phyloP scores from a whole-genome alignment of 176 grass and related monocot species.

The Phoenix dactylifera region DNA sequence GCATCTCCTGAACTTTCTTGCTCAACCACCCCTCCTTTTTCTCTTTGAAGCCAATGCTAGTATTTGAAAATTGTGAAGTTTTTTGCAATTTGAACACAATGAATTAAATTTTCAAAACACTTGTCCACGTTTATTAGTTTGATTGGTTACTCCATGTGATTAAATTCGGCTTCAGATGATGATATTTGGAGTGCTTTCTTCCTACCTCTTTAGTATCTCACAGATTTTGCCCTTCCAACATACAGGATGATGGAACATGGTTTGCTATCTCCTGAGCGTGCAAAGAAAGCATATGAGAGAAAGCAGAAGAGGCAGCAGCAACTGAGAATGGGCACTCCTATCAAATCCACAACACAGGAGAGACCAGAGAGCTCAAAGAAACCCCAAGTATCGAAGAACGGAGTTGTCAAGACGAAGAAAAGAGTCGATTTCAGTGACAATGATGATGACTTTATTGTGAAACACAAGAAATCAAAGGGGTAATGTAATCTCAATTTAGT shows the following conservation, averaged over 20 bases:
- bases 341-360: conserved; percentile 38
- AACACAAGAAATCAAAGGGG: conserved; percentile 44
- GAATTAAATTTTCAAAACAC: no score
- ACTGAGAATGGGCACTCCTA: conserved; percentile 34
- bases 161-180: no score
- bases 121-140: no score
- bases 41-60: no score
- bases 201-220: no score
- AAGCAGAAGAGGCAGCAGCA: conserved; percentile 67
- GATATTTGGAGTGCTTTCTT: no score
- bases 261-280: conserved; percentile 63
- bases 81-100: no score
- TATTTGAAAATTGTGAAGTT: no score
- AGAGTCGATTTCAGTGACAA: conserved; percentile 49
- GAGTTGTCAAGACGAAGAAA: conserved; percentile 52
- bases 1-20: no score
- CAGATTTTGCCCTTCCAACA: neutral
- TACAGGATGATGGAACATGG: conserved; percentile 97
- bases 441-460: conserved; percentile 59
- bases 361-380: conserved; percentile 66
- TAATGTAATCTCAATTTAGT: neutral
- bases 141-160: no score
- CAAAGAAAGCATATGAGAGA: conserved; percentile 80
- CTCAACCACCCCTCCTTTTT: no score
- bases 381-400: conserved; percentile 24